Evolutionary conservation across 805 yeast genomes (phyloP), one percentile per base, ranked within the genome.

Genomic region (Metschnikowia baotianmanensis): DNA sequence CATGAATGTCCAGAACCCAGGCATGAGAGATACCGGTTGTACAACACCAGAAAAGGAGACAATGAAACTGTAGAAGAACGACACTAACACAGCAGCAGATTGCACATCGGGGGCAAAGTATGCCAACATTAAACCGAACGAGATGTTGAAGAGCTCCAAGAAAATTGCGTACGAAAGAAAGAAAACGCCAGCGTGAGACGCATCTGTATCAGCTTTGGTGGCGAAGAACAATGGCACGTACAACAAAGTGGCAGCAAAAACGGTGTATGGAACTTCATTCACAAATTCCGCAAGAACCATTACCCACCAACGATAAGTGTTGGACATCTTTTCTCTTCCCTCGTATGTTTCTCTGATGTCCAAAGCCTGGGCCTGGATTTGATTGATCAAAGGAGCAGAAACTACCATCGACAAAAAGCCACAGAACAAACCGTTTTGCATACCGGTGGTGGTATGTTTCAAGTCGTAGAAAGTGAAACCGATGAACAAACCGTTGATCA

Each of bases 251-350:
- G 57, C 55, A 17, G 56, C 58, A 27, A 59, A 39, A 10, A 60
- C 25, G 15, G 56, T 73, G 62, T 78, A 84, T 2, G 89, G 88
- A 16, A 81, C 51, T 57, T 84, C 91, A 44, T 70, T 71, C 15
- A 77, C 29, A 46, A 67, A 67, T 51, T 80, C 81, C 5, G 82
- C 60, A 15, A 81, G 36, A 34, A 82, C 54, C 60, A 84, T 59
- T 29, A 74, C 60, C 20, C 79, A 67, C 90, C 90, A 84, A 53
- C 81, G 83, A 66, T 79, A 84, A 29, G 86, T 84, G 55, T 82
- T 83, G 4, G 86, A 80, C 43, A 80, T 74, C 16, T 78, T 70
- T 56, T 84, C 91, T 54, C 91, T 72, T 11, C 77, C 85, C 59
- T 83, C 90, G 54, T 64, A 84, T 29, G 83, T 58, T 42, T 78